Evolutionary conservation across 805 yeast genomes (phyloP), one percentile per base, ranked within the genome.

Genomic region (Debaryomyces maramus): DNA sequence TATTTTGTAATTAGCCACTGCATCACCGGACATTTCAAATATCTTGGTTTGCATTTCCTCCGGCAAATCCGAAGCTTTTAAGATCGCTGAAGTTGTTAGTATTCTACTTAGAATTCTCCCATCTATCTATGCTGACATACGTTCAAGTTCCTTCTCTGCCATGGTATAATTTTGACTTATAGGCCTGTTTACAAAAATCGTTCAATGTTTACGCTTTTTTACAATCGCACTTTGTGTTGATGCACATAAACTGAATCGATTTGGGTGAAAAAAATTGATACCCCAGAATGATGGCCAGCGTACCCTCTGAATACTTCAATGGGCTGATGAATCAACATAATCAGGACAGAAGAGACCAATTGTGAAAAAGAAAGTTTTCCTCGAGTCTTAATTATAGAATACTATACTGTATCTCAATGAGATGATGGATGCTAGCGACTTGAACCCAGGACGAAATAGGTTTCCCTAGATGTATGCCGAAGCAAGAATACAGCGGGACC

Each of bases 31-130:
- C 41, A 77, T 51, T 41, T 72, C 75, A 36, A 77, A 67, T 10
- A 80, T 72, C 30, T 63, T 56, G 13, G 70, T 56, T 50, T 80
- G 81, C 47, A 78, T 63, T 32, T 80, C 84, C 19, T 75, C 77
- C 1, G 78, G 58, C 60, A 75, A 58, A 46, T 68, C 74, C 5
- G 75, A 64, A 6, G 73, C 72, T 47, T 66, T 66, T 38, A 67
- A 59, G 33, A 67, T 58, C 10, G 73, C 75, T 70, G 36, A 5
- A 18, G 21, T 8, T 14, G 52, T 52, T 46, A 51, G 55, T 49
- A n/a, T n/a, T n/a, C n/a, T n/a, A n/a, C n/a, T n/a, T n/a, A 41
- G 14, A 7, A 19, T 41, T 6, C 22, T 10, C 17, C 2, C 10
- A 7, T 7, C 8, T 11, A 11, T 8, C 23, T 8, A 24, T 26